Base-by-base conservation (phyloP, 257 asterid species). In the Ilex asprella region DNA sequence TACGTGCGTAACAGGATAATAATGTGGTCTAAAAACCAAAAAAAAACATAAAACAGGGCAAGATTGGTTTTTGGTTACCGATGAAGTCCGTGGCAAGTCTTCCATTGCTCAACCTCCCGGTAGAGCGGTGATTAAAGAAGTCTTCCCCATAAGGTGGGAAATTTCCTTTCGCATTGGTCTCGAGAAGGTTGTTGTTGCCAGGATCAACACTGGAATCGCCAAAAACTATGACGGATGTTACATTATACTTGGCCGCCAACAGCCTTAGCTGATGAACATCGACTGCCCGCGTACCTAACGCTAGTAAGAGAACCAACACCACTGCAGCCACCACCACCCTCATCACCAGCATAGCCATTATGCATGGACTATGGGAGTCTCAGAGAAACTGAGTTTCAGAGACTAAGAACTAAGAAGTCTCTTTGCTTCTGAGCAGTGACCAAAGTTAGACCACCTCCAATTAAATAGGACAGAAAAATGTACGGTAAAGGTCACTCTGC, bases 171-270 rank as follows among this genome's bases (percentile, higher is more conserved):
- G 55, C 41, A 1, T 52, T 1, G 21, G 87, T 81, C 1, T n/a
- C 2, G 4, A 81, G 69, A 12, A 30, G 56, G 65, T 84, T 76
- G 71, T 84, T 84, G 31, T 84, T 84, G 16, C 87, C 86, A 1
- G 91, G 87, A 59, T 78, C 91, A 3, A 81, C 85, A 62, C 79
- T 79, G 2, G 91, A 84, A 62, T 83, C 89, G 47, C 89, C 89
- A n/a, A 83, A 73, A 44, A 83, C 79, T 70, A 83, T 60, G 2
- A 82, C 27, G 57, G 78, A 74, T 14, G 86, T 68, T 67, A 76
- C 31, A 43, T 83, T 78, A 4, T 75, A 61, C 63, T 77, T 62
- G 1, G 73, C 75, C 39, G 79, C 88, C 62, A 16, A 1, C 53
- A 14, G 14, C 71, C 85, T 67, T 41, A 77, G 55, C 50, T 51